Evolutionary conservation across 176 grass and related monocot genomes (phyloP), one percentile per base, ranked within the genome.

Genomic region (Areca catechu): DNA sequence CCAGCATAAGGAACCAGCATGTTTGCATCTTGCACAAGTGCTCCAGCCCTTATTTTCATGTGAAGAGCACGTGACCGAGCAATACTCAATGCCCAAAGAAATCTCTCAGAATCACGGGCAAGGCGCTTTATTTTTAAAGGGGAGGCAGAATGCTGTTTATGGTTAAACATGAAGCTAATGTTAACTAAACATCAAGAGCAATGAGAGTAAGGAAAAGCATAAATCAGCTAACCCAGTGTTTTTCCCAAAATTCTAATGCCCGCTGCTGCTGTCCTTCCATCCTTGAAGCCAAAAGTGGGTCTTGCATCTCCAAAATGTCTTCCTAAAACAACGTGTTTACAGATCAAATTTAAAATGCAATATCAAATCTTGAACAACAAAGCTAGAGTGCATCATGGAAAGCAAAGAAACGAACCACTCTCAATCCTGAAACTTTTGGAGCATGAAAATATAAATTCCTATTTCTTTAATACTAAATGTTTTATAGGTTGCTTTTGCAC

Each of bases 211-310:
- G 67, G 47, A 60, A 79, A 79, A 78, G 1, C 73, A 23, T 16
- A 71, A 7, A 72, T 58, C 73, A 81, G 0, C 62, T 53, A 84
- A 96, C 92, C 92, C 92, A 96, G 68, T 96, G 83, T 66, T 84
- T 84, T 74, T 87, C 86, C 92, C 92, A 96, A 90, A 96, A 96
- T 80, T 96, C 79, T 55, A 87, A 76, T 60, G 92, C 86, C 22
- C 83, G 62, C 50, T 67, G 65, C 62, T 87, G 79, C 20, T 75
- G 53, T 65, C 79, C 51, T 68, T 87, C 76, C 67, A 88, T 90
- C 79, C 80, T 83, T 75, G 71, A 71, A 72, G 80, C 69, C 30
- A 96, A 68, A 73, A 71, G 80, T 53, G 71, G 71, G 57, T 96
- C 86, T 79, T 96, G 86, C 73, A 96, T 70, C 61, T 96, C 86